Conservation (phyloP, 2,329 filamentous ascomycete species). For the Boeremia exigua region DNA sequence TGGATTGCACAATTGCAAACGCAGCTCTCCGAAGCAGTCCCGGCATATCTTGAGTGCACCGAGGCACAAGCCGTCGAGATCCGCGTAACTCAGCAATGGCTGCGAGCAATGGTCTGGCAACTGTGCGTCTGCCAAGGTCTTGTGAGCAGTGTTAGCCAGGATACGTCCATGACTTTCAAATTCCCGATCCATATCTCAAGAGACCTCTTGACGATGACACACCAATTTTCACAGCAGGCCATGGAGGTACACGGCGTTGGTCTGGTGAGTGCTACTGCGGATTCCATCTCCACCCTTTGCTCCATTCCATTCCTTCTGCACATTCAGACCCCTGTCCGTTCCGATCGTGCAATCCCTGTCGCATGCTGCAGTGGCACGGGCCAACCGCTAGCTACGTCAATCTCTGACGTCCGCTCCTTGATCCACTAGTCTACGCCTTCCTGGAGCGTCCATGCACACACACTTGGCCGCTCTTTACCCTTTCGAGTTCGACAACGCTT, state of each 20-base stretch:
- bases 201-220: constrained; percentile 67
- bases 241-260: constrained; percentile 78
- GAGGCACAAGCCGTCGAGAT: constrained; percentile 73
- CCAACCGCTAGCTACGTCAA: constrained; percentile 35
- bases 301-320: constrained; percentile 16
- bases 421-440: constrained; percentile 21
- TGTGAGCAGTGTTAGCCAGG: constrained; percentile 63
- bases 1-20: constrained; percentile 57
- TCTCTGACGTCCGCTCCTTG: constrained; percentile 34
- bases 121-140: constrained; percentile 70
- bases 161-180: constrained; percentile 66
- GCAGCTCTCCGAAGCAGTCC: constrained; percentile 60
- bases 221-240: constrained; percentile 72
- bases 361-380: constrained; percentile 28
- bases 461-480: constrained; percentile 22
- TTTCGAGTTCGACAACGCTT: constrained; percentile 19
- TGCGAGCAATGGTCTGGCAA: constrained; percentile 75
- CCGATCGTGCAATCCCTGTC: constrained; percentile 30
- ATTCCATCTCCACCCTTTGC: constrained; percentile 15
- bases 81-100: constrained; percentile 73
- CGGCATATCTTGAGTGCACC: constrained; percentile 63
- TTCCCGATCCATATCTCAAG: constrained; percentile 68
- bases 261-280: constrained; percentile 61
- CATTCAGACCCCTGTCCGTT: constrained; percentile 25
- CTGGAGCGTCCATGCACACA: constrained; percentile 23